Evolutionary conservation across 345 rosid species (phyloP), one percentile per base, ranked within the genome.

Genomic region (Citrus australasica): DNA sequence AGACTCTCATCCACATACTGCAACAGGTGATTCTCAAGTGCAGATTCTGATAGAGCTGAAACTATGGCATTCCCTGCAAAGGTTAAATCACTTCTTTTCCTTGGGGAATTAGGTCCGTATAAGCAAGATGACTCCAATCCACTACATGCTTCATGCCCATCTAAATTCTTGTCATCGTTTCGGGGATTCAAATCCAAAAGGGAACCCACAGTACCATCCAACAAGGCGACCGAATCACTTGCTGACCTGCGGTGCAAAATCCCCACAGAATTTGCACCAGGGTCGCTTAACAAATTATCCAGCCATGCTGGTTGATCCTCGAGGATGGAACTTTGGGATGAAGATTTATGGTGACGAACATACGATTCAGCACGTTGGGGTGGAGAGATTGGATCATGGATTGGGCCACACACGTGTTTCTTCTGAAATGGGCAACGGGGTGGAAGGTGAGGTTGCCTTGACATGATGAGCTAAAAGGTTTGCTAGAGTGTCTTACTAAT

Each of bases 81-180:
- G 77, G 83, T 81, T 8, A 85, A 69, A 71, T 76, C 85, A 68
- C 80, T 83, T 79, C 67, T 93, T 67, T 78, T 84, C 78, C 97
- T 84, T 30, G 97, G 97, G 17, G 97, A 93, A 82, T 88, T 91
- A 28, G 97, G 97, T 82, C 97, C 95, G 70, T 93, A 93, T 1
- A 87, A 70, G 79, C 87, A 91, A 78, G 88, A 85, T 28, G 92
- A 86, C 77, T 91, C 90, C 87, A 91, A 77, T 70, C 79, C 86
- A 7, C 84, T 79, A 75, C 83, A 76, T 78, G 82, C 59, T 71
- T 88, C 88, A 63, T 24, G 32, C 22, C 51, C 78, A 51, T 68
- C 82, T 46, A 64, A 72, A 80, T 85, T 76, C 6, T 83, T 86
- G 42, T 69, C 89, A 78, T 80, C 84, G 21, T 79, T 82, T 30